Percentiles rank a stretch among this genome's conserved stretches.
phyloP scores from a whole-genome alignment of 768 basidiomycete species.

The Lentinula boryana region DNA sequence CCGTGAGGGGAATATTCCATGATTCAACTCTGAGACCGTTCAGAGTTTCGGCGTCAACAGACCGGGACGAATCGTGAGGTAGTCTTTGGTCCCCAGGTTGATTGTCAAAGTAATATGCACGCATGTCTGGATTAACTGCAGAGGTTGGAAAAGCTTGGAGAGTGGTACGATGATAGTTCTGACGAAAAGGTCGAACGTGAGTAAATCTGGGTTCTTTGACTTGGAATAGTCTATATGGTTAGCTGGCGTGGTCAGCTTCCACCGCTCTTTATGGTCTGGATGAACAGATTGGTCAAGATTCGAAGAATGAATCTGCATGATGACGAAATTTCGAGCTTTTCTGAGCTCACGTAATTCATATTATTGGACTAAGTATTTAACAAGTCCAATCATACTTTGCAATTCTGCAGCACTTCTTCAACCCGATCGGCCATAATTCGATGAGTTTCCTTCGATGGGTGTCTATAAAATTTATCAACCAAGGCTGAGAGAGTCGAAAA shows the following conservation, averaged over 20 bases:
- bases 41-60: conserved; percentile 47
- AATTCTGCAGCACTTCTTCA: conserved; percentile 28
- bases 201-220: too few species aligned
- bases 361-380: too few species aligned
- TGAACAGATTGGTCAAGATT: too few species aligned
- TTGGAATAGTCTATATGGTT: too few species aligned
- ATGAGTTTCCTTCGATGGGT: conserved; percentile 43
- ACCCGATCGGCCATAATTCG: conserved; percentile 52
- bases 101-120: conserved; percentile 71
- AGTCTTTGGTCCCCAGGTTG: conserved; percentile 78
- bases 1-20: conserved; percentile 62
- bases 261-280: too few species aligned
- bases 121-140: conserved; percentile 35
- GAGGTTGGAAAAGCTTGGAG: background rate
- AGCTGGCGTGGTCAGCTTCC: too few species aligned
- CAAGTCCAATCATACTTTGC: conserved; percentile 13
- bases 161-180: background rate
- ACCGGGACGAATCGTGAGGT: conserved; percentile 64
- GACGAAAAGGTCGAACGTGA: too few species aligned
- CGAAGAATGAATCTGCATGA: too few species aligned
- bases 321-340: too few species aligned
- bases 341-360: too few species aligned
- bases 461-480: conserved; percentile 20
- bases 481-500: background rate
- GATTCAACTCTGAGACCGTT: conserved; percentile 55